These are phyloP conservation scores for Macroventuria anomochaeta DNA, from an alignment of 2,329 filamentous ascomycete species.

Conservation along the genomic window DNA sequence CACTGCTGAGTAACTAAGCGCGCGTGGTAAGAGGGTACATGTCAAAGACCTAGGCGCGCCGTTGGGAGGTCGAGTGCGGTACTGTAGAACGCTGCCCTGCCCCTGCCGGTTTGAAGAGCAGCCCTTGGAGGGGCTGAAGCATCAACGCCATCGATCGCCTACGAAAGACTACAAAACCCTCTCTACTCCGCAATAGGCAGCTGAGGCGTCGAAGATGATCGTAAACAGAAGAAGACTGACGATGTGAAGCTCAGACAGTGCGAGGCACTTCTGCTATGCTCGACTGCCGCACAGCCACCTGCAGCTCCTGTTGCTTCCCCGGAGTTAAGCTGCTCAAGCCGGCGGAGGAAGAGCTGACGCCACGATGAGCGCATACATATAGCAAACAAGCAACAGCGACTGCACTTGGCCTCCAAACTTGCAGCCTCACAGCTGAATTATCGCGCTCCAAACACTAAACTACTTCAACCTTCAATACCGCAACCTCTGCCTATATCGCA, in stretches of 20 bases:
- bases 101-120: not conserved
- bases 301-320: not conserved
- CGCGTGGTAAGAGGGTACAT: not conserved
- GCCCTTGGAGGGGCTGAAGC: not conserved
- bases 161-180: not conserved
- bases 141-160: not conserved
- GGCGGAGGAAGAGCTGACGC: constrained; percentile 10
- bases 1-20: constrained; percentile 4
- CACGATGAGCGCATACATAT: constrained; percentile 17
- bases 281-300: constrained; percentile 5
- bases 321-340: constrained; percentile 3
- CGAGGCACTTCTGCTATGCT: not conserved
- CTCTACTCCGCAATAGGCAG: not conserved
- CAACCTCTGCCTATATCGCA: not conserved
- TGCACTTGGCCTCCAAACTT: not conserved
- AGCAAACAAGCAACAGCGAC: constrained; percentile 4
- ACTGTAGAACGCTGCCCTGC: not conserved
- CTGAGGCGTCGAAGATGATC: not conserved
- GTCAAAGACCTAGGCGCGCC: not conserved
- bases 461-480: not conserved
- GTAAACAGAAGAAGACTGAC: not conserved
- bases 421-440: not conserved
- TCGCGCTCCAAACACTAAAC: too few relatives aligned
- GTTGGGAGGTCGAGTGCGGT: constrained; percentile 3
- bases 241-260: not conserved